Percentiles rank a stretch among this genome's conserved stretches.
These are phyloP conservation scores for Wallacemonas collosoma DNA, from an alignment of 208 protist species.

Conservation along the genomic window DNA sequence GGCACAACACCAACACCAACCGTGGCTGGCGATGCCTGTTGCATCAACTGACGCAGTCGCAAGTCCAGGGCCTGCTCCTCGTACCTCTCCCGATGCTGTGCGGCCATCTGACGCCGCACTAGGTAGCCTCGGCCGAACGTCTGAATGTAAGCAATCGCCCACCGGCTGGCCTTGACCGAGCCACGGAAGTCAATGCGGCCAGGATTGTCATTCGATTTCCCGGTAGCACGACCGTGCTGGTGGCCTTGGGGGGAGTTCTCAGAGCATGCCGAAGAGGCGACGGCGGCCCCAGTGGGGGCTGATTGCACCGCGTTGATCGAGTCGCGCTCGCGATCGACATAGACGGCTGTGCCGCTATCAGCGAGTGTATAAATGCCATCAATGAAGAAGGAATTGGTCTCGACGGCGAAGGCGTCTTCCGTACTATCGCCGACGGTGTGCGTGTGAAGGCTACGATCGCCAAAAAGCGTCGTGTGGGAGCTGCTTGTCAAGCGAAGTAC, in stretches of 20 bases:
- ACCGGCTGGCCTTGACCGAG: constrained; percentile 6
- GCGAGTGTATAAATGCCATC: constrained; percentile 9
- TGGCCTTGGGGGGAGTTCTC: background rate
- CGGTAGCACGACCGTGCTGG: background rate
- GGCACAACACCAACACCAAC: too few relatives aligned
- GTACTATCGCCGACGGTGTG: constrained; percentile 14
- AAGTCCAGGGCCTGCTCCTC: constrained; percentile 30
- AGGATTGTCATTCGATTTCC: background rate
- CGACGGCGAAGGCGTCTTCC: constrained; percentile 9
- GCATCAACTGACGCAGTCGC: constrained; percentile 24
- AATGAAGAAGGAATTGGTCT: constrained; percentile 7
- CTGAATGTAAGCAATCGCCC: constrained; percentile 22
- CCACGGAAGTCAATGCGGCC: background rate
- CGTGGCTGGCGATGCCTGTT: background rate
- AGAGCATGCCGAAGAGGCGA: background rate
- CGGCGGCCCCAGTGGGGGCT: background rate
- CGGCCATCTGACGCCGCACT: constrained; percentile 15
- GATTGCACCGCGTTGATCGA: constrained; percentile 2
- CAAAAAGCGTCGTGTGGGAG: background rate
- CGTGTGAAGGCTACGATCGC: background rate
- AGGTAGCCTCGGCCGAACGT: constrained; percentile 38
- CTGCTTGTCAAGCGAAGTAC: background rate
- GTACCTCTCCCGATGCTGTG: constrained; percentile 7
- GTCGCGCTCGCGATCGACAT: constrained; percentile 5
- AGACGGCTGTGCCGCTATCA: constrained; percentile 12